A percentile compares a stretch with the other conserved stretches of the same genome.
Conservation (phyloP, 768 basidiomycete species). For the Rhodotorula sphaerocarpa region DNA sequence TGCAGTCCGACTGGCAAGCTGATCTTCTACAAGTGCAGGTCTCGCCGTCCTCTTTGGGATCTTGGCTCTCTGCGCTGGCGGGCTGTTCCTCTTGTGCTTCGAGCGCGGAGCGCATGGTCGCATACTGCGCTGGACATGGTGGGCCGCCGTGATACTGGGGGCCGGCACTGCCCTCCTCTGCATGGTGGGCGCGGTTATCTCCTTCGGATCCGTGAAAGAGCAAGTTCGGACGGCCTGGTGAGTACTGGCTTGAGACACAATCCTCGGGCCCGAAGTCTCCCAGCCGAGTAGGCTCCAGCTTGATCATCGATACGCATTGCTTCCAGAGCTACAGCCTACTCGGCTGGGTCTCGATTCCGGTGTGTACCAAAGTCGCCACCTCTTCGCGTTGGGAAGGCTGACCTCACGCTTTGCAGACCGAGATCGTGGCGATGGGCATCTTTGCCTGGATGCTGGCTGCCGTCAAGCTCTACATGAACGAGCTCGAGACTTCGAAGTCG, state of each 20-base stretch:
- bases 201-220: neutral
- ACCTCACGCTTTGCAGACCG: no score
- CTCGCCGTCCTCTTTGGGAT: neutral
- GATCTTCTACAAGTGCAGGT: no score
- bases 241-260: no score
- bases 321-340: neutral
- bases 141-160: neutral
- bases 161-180: neutral
- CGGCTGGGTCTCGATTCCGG: conserved; percentile 6
- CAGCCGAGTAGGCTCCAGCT: neutral
- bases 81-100: neutral
- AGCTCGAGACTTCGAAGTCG: neutral
- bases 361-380: neutral
- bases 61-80: neutral
- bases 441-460: no score
- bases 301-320: conserved; percentile 12
- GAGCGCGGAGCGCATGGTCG: no score
- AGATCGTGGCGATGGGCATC: neutral
- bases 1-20: no score
- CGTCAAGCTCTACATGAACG: neutral
- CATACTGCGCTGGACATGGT: neutral
- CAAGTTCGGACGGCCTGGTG: conserved; percentile 13
- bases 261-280: no score
- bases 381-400: no score
- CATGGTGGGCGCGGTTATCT: neutral